Evolutionary conservation across 768 basidiomycete species (phyloP), one percentile per base, ranked within the genome.

Genomic region (Boletus coccyginus): DNA sequence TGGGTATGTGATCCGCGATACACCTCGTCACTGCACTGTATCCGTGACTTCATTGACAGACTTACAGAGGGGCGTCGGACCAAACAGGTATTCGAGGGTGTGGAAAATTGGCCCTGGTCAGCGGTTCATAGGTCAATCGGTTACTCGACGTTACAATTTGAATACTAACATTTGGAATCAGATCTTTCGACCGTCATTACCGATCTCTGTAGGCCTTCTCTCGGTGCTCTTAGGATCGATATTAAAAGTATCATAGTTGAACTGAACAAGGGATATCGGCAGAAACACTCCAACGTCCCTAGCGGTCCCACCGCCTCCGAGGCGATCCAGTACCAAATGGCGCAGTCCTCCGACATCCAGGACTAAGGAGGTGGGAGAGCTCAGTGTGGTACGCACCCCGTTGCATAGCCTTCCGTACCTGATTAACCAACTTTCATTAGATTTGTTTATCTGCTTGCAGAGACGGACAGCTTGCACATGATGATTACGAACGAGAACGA

Each of bases 371-470:
- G 49, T 63, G 7, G 59, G 55, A 9, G 59, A 63, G 13, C 59
- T 64, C 14, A 51, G 55, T 36, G 68, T 70, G 2, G 67, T 70
- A 41, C 5, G 62, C 14, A 46, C 5, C 19, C 0, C 3, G 21
- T 21, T n/a, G 17, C 14, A 48, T 40, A 14, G 5, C 35, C 5
- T 41, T 32, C 17, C 21, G 2, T 2, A 7, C 3, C 13, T 14
- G 38, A 29, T 21, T 21, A 2, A 56, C 16, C 2, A 42, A 33
- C 1, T 19, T 12, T 13, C 3, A 0, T 13, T 17, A 70, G 67
- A 62, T 71, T 11, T 71, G 61, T 39, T 35, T 71, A 19, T 67
- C 67, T 0, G 65, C 69, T 7, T 70, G 68, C 44, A 60, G 62
- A 12, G 68, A 71, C n/a, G 48, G 46, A 13, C 66, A 70, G 6